A percentile compares a stretch with the other conserved stretches of the same genome.
Conservation (phyloP, 495 filamentous ascomycete genomes). For the Neurospora terricola region DNA sequence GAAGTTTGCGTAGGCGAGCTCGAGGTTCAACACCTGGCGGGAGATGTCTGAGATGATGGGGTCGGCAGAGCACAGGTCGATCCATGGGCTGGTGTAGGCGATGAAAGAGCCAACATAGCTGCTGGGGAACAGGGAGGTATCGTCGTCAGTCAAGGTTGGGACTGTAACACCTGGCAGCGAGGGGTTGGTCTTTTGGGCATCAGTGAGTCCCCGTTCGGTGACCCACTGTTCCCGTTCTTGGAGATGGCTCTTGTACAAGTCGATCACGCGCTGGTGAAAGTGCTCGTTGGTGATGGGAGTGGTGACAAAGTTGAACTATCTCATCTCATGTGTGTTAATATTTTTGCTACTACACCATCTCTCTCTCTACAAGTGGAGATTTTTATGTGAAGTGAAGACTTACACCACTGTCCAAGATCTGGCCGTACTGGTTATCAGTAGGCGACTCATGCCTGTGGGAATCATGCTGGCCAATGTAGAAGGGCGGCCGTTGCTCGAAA, state of each 20-base stretch:
- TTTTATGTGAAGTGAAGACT: slow-evolving; percentile 15
- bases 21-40: slow-evolving; percentile 77
- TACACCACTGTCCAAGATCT: slow-evolving; percentile 57
- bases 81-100: slow-evolving; percentile 74
- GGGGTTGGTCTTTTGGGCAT: slow-evolving; percentile 14
- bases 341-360: background rate
- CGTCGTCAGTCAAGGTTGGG: slow-evolving; percentile 57
- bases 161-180: slow-evolving; percentile 44
- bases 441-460: slow-evolving; percentile 51
- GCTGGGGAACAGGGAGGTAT: slow-evolving; percentile 65
- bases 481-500: slow-evolving; percentile 41
- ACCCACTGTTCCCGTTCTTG: slow-evolving; percentile 18
- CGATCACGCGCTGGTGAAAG: slow-evolving; percentile 69
- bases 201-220: slow-evolving; percentile 9
- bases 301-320: slow-evolving; percentile 87
- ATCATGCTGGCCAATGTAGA: slow-evolving; percentile 83
- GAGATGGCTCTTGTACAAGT: slow-evolving; percentile 50
- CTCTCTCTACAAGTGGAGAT: background rate
- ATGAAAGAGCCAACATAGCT: slow-evolving; percentile 61
- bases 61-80: slow-evolving; percentile 77
- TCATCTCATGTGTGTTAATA: slow-evolving; percentile 1
- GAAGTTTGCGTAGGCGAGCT: slow-evolving; percentile 90
- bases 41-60: slow-evolving; percentile 74
- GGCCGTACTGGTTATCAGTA: slow-evolving; percentile 50
- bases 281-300: slow-evolving; percentile 74